These are phyloP conservation scores for Ephemerocybe angulata DNA, from an alignment of 768 basidiomycete species.

Conservation along the genomic window DNA sequence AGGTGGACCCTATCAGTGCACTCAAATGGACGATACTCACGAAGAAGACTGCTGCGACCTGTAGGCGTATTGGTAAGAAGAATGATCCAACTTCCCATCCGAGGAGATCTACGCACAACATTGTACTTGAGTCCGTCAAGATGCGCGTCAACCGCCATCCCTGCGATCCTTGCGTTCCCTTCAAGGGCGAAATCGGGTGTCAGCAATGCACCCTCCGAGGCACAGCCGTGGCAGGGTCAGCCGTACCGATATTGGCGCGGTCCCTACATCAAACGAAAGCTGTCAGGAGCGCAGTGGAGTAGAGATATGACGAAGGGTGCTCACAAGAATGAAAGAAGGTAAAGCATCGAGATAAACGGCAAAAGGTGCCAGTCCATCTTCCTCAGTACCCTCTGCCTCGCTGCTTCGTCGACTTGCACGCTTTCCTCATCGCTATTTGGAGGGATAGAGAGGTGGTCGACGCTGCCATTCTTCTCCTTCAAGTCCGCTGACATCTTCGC, in stretches of 20 bases:
- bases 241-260: slow-evolving; percentile 32
- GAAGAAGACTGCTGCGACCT: slow-evolving; percentile 36
- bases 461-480: not conserved
- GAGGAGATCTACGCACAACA: slow-evolving; percentile 22
- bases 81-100: not conserved
- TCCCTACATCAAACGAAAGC: slow-evolving; percentile 27
- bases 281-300: not conserved
- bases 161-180: slow-evolving; percentile 33
- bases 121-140: slow-evolving; percentile 33
- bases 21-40: slow-evolving; percentile 14
- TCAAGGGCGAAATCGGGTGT: not conserved
- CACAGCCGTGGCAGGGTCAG: too few relatives aligned
- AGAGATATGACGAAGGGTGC: slow-evolving; percentile 15
- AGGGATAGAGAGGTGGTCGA: slow-evolving; percentile 3
- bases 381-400: slow-evolving; percentile 28
- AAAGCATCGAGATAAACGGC: slow-evolving; percentile 42
- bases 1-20: not conserved
- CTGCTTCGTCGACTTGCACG: slow-evolving; percentile 16
- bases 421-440: not conserved
- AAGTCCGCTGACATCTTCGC: too few relatives aligned
- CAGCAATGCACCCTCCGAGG: too few relatives aligned
- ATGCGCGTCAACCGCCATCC: slow-evolving; percentile 27
- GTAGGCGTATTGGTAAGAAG: not conserved
- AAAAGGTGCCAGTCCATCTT: slow-evolving; percentile 44
- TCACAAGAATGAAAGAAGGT: slow-evolving; percentile 45